Evolutionary conservation across 2,329 filamentous ascomycete species (phyloP), one percentile per base, ranked within the genome.

Genomic region (Sporothrix schenckii): DNA sequence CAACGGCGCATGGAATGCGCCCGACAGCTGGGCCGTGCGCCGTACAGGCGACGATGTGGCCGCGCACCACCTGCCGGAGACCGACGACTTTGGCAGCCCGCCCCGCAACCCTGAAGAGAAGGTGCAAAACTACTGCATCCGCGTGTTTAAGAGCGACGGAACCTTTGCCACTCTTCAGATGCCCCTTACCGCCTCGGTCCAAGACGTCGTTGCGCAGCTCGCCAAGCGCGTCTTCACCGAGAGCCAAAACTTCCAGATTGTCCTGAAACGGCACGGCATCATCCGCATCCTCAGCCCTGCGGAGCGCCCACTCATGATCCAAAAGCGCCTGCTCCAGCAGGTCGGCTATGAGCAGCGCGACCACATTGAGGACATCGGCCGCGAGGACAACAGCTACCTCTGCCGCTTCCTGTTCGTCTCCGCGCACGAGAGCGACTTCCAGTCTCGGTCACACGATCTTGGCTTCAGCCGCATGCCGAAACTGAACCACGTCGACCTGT

Each of bases 351-450:
- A 92, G 70, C 89, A 93, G 44, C 88, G 88, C 70, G 95, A 99
- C 79, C 89, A 89, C 52, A 89, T 99, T 60, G 94, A 97, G 78
- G 95, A 98, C 73, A 88, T 99, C 68, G 95, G 95, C 39, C 89
- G 95, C 70, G 95, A 99, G 80, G 95, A 99, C 82, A 97, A 98
- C 79, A 96, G 94, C 78, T 99, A 98, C 76, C 86, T 99, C 14
- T 97, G 94, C 78, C 92, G 95, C 6, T 98, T 99, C 81, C 93
- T 95, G 72, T 99, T 99, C 80, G 84, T 97, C 71, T 94, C 94
- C 19, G 91, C 92, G 24, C 92, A 94, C 76, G 91, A 97, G 79
- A 94, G 89, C 78, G 93, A 94, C 65, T 94, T 87, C 76, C 88
- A 90, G 73, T 85, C 90, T 56, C 88, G 86, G 72, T 84, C 92